Conservation (phyloP, 2,329 filamentous ascomycete genomes). For the Ceratocystis variospora region DNA sequence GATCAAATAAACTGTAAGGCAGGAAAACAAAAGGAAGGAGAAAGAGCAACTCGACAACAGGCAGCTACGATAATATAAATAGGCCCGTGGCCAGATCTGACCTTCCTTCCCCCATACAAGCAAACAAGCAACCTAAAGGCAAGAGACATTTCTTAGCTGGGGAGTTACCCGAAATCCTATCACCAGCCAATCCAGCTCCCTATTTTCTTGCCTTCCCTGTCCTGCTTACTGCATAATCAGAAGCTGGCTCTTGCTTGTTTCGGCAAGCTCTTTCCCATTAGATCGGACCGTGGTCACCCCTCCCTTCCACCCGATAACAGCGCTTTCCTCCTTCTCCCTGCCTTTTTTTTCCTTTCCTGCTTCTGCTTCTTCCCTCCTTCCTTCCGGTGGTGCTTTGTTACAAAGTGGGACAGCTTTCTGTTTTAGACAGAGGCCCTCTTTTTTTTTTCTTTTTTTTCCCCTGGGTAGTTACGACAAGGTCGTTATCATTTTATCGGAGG, state of each 20-base stretch:
- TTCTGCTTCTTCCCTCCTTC: not conserved
- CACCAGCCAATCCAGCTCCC: not conserved
- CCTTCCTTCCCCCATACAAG: not conserved
- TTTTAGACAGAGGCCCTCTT: not conserved
- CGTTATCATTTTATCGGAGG: not conserved
- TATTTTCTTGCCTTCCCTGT: not conserved
- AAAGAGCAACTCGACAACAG: not conserved
- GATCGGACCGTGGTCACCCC: conserved; percentile 4
- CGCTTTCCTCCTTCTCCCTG: not conserved
- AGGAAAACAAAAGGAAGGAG: not conserved
- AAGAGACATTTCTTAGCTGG: not conserved
- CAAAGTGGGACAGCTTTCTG: conserved; percentile 5
- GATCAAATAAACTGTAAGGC: not conserved
- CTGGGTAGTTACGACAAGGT: not conserved
- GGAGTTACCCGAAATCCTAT: not conserved
- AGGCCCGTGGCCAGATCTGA: conserved; percentile 1
- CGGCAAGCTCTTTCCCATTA: conserved; percentile 4
- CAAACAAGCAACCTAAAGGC: not conserved
- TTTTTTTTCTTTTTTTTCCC: not conserved
- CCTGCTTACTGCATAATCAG: not conserved
- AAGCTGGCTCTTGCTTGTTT: conserved; percentile 12
- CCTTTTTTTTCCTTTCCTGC: not conserved
- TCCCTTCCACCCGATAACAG: conserved; percentile 10
- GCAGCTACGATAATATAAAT: conserved; percentile 8
- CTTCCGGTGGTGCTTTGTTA: not conserved